Conservation (phyloP, 805 yeast species). For the Metschnikowia borealis region DNA sequence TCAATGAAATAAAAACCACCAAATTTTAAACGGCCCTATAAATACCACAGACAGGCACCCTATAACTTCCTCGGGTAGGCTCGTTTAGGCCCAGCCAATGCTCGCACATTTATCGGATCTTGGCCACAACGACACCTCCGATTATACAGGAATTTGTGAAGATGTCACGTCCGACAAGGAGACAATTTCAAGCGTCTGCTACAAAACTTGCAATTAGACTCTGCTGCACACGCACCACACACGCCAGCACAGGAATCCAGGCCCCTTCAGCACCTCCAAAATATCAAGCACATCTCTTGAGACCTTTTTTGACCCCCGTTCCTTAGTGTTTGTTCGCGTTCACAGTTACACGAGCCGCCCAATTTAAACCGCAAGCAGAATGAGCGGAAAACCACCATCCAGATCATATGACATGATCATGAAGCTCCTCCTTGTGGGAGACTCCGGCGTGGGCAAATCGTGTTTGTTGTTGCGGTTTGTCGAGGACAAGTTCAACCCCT, state of each 20-base stretch:
- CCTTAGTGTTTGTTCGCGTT: not conserved
- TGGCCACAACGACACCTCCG: not conserved
- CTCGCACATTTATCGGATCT: not conserved
- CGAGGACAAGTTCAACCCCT: slow-evolving; percentile 94
- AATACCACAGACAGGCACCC: too few species aligned
- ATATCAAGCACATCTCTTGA: not conserved
- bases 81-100: slow-evolving; percentile 1
- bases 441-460: slow-evolving; percentile 85
- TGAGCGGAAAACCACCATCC: slow-evolving; percentile 62
- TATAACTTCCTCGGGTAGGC: not conserved
- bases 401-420: slow-evolving; percentile 84
- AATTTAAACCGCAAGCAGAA: slow-evolving; percentile 15
- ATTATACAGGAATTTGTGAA: slow-evolving; percentile 11
- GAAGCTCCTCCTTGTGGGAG: slow-evolving; percentile 91
- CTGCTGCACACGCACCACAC: not conserved
- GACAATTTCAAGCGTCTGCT: not conserved
- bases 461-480: slow-evolving; percentile 89
- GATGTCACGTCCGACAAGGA: slow-evolving; percentile 12
- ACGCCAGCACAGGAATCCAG: not conserved
- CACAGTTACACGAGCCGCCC: not conserved
- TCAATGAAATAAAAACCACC: too few species aligned
- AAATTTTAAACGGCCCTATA: too few species aligned
- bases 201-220: not conserved
- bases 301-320: not conserved
- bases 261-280: not conserved